phyloP scores from a whole-genome alignment of 768 basidiomycete genomes.

The Coprinellus aureogranulatus region DNA sequence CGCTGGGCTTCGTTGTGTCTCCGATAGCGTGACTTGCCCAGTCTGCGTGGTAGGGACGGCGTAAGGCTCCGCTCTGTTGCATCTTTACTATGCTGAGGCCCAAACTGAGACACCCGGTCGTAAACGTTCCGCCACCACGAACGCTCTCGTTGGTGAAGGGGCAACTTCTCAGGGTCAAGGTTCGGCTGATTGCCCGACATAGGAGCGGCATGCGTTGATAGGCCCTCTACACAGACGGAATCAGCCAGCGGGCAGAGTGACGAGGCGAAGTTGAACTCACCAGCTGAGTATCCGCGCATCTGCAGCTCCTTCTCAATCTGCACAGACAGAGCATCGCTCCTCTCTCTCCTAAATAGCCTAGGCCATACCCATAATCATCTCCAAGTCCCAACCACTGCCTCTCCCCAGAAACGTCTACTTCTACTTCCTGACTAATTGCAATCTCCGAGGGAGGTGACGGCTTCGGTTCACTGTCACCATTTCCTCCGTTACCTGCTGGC shows the following conservation, averaged over 20 bases:
- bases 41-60: conserved; percentile 8
- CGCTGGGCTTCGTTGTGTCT: conserved; percentile 11
- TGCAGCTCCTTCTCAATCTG: conserved; percentile 55
- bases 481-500: neutral
- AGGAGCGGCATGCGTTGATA: neutral
- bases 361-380: conserved; percentile 44
- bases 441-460: conserved; percentile 22
- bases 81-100: conserved; percentile 31
- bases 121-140: conserved; percentile 63
- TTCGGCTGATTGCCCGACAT: neutral
- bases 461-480: conserved; percentile 7
- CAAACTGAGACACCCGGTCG: conserved; percentile 46
- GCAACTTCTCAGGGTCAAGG: neutral
- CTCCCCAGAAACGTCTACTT: conserved; percentile 43
- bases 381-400: conserved; percentile 54
- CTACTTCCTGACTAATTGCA: conserved; percentile 40
- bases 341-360: conserved; percentile 40
- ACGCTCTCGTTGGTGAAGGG: conserved; percentile 9
- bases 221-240: neutral
- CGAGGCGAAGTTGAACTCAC: conserved; percentile 22
- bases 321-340: conserved; percentile 50
- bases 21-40: conserved; percentile 14
- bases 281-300: conserved; percentile 42
- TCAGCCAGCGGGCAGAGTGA: neutral
- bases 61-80: conserved; percentile 17